Base-by-base conservation (phyloP, 805 yeast genomes). In the Alloascoidea africana region DNA sequence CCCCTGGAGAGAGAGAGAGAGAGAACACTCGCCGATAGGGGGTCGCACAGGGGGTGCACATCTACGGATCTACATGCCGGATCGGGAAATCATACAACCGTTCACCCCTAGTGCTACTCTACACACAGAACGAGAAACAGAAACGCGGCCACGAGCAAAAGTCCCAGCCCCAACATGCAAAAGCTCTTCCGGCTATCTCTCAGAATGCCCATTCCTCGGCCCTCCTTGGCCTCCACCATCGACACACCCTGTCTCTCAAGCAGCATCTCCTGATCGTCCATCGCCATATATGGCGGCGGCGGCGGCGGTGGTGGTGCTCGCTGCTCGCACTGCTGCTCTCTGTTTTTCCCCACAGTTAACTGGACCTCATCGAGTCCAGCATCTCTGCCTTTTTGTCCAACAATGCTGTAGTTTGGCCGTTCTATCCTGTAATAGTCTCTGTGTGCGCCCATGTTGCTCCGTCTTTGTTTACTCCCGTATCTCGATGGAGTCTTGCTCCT, bases 111-210 rank as follows among this genome's bases (percentile, higher is more conserved):
- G 32, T 48, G 75, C n/a, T 63, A 58, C 15, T 68, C 63, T 17
- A 78, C 59, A 3, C 80, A 71, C 39, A 87, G 52, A 3, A 89
- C 76, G 39, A 89, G 63, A 44, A 89, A 62, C 1, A 86, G 61
- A 33, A 84, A 68, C 42, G 91, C 62, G 2, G 73, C 91, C 2
- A 77, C 74, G 13, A 79, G 78, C 42, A 89, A 56, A 15, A 89
- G 55, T 2, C 76, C 76, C 30, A 89, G 89, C 55, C 96, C 91
- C 61, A 96, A 87, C 53, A 85, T 84, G 47, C 91, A 80, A 27
- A 84, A 82, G 23, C 74, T 68, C 50, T 87, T 94, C 44, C 69
- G 69, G 59, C 86, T 87, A 37, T 78, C 74, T 46, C 77, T 80
- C 34, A 89, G 68, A 27, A 89, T 82, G 62, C 74, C 80, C 57